phyloP scores from a whole-genome alignment of 805 yeast genomes.

The Monosporozyma yasuniensis region DNA sequence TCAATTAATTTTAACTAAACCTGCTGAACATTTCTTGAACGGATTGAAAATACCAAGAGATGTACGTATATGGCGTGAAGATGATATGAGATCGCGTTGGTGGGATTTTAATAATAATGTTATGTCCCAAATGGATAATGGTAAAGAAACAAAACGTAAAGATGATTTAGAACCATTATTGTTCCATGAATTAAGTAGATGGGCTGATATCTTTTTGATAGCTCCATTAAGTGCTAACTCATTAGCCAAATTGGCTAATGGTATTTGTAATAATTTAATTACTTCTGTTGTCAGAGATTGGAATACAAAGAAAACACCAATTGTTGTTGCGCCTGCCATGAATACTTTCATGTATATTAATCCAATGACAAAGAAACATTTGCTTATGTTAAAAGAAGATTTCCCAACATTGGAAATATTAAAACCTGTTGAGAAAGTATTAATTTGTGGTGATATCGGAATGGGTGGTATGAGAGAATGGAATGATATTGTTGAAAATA shows the following conservation, averaged over 20 bases:
- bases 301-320: slow-evolving; percentile 59
- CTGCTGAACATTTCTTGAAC: slow-evolving; percentile 61
- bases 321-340: slow-evolving; percentile 78
- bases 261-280: slow-evolving; percentile 67
- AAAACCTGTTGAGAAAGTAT: slow-evolving; percentile 74
- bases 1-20: slow-evolving; percentile 73
- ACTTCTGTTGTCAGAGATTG: slow-evolving; percentile 70
- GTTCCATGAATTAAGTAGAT: slow-evolving; percentile 69
- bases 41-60: slow-evolving; percentile 60
- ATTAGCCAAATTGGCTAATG: slow-evolving; percentile 63
- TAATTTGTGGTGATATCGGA: slow-evolving; percentile 76
- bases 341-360: slow-evolving; percentile 77
- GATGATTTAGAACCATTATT: slow-evolving; percentile 52
- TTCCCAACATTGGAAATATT: slow-evolving; percentile 67
- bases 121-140: slow-evolving; percentile 13
- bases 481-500: slow-evolving; percentile 66
- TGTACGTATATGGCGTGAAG: slow-evolving; percentile 79
- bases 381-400: slow-evolving; percentile 52
- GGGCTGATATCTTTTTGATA: slow-evolving; percentile 75
- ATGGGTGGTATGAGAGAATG: slow-evolving; percentile 92
- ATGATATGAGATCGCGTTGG: slow-evolving; percentile 41
- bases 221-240: slow-evolving; percentile 79
- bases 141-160: background rate
- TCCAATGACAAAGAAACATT: slow-evolving; percentile 66
- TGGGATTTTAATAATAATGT: slow-evolving; percentile 1